Conservation (phyloP, 176 grass and related monocot genomes). For the Elymus sibiricus region DNA sequence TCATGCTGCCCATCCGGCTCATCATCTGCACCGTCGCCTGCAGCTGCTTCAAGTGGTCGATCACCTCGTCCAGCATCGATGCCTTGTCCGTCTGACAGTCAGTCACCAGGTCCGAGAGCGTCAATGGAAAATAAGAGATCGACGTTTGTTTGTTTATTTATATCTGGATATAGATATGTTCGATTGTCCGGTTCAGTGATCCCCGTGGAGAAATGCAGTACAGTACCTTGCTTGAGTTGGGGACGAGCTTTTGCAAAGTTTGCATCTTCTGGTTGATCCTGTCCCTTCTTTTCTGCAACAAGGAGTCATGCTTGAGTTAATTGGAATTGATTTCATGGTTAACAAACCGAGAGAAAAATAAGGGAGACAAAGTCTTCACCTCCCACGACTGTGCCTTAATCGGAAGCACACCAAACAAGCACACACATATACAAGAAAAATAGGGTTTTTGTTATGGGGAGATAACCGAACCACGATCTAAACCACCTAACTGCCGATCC, state of each 20-base stretch:
- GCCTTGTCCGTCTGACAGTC: conserved; percentile 77
- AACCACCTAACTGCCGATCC: too few species aligned
- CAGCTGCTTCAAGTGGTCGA: conserved; percentile 94
- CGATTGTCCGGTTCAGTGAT: neutral
- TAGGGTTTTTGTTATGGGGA: too few species aligned
- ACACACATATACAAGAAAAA: too few species aligned
- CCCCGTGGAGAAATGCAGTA: neutral
- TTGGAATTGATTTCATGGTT: too few species aligned
- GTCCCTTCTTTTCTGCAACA: conserved; percentile 88
- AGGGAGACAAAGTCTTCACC: too few species aligned
- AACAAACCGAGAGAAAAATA: too few species aligned
- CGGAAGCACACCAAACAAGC: too few species aligned
- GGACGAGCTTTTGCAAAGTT: conserved; percentile 85
- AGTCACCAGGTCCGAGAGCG: neutral
- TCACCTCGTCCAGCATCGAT: conserved; percentile 97
- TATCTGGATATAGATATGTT: neutral
- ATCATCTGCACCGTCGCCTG: conserved; percentile 84
- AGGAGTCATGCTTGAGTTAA: neutral
- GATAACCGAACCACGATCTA: too few species aligned
- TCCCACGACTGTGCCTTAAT: too few species aligned
- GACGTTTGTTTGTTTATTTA: too few species aligned
- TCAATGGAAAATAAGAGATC: neutral
- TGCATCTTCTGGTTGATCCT: conserved; percentile 97
- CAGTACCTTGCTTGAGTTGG: conserved; percentile 88
- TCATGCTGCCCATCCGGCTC: conserved; percentile 77